These are phyloP conservation scores for Amyloporia xantha DNA, from an alignment of 768 basidiomycete genomes.

Conservation along the genomic window DNA sequence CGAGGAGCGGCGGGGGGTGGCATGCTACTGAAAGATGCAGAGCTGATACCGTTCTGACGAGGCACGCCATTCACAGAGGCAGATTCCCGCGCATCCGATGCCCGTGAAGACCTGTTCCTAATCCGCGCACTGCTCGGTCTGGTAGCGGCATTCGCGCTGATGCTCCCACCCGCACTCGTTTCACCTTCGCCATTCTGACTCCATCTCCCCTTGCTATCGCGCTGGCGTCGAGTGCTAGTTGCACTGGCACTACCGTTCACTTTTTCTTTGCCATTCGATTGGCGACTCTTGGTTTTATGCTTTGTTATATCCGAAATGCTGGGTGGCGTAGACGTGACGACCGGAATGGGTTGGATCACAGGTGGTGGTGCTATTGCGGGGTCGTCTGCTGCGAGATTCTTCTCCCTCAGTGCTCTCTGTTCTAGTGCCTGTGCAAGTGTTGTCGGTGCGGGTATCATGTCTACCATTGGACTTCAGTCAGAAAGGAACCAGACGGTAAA, in stretches of 20 bases:
- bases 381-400: conserved; percentile 46
- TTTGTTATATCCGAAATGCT: neutral
- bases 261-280: conserved; percentile 6
- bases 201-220: conserved; percentile 13
- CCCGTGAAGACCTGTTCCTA: conserved; percentile 2
- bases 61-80: neutral
- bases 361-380: conserved; percentile 15
- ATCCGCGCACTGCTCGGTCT: conserved; percentile 4
- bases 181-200: conserved; percentile 3
- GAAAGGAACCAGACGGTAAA: neutral
- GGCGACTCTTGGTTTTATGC: neutral
- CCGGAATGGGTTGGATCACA: conserved; percentile 3
- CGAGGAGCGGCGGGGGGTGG: neutral
- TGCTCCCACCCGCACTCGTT: neutral
- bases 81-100: conserved; percentile 2
- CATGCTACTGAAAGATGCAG: conserved; percentile 6
- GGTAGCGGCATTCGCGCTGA: neutral
- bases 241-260: conserved; percentile 6
- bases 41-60: neutral
- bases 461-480: conserved; percentile 31
- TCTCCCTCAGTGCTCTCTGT: conserved; percentile 45
- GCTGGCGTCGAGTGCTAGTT: conserved; percentile 1
- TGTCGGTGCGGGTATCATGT: conserved; percentile 61
- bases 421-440: conserved; percentile 54
- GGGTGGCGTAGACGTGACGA: neutral